Conservation (phyloP, 306 rosid genomes). For the Senna siamea region DNA sequence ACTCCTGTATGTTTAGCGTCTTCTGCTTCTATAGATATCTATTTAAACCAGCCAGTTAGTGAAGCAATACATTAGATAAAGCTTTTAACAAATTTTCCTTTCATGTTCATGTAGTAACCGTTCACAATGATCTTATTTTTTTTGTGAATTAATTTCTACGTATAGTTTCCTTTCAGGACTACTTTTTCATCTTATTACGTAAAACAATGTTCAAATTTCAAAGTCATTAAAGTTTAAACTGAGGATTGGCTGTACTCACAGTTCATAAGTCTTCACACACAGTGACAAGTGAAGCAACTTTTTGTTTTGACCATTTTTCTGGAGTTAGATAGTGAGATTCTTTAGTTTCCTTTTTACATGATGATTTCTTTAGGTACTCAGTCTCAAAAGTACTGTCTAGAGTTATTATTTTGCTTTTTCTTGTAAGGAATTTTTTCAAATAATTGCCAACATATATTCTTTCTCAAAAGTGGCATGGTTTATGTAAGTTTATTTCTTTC, state of each 20-base stretch:
- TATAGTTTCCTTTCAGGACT: not conserved
- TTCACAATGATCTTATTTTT: conserved; percentile 7
- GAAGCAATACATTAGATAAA: conserved; percentile 33
- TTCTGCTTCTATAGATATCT: conserved; percentile 35
- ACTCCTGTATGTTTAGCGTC: conserved; percentile 66
- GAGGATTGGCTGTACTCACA: not conserved
- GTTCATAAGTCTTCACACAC: conserved; percentile 6
- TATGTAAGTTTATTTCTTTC: conserved; percentile 29
- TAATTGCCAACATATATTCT: not conserved
- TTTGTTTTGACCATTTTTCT: conserved; percentile 1
- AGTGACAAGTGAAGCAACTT: conserved; percentile 15
- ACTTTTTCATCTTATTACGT: conserved; percentile 23
- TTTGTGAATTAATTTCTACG: not conserved
- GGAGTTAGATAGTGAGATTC: conserved; percentile 1
- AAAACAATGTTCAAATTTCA: not conserved
- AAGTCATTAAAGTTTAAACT: not conserved
- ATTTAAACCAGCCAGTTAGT: conserved; percentile 34
- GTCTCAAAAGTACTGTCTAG: not conserved
- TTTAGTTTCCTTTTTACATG: conserved; percentile 8
- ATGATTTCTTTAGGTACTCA: not conserved
- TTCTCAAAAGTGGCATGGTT: not conserved
- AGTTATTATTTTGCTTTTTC: not conserved
- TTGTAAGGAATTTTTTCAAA: not conserved
- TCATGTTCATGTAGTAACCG: conserved; percentile 25
- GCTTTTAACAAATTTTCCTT: conserved; percentile 8